Percentiles rank a stretch among this genome's conserved stretches.
Evolutionary conservation across 306 rosid species (phyloP).

Genomic region (Casuarina glauca): DNA sequence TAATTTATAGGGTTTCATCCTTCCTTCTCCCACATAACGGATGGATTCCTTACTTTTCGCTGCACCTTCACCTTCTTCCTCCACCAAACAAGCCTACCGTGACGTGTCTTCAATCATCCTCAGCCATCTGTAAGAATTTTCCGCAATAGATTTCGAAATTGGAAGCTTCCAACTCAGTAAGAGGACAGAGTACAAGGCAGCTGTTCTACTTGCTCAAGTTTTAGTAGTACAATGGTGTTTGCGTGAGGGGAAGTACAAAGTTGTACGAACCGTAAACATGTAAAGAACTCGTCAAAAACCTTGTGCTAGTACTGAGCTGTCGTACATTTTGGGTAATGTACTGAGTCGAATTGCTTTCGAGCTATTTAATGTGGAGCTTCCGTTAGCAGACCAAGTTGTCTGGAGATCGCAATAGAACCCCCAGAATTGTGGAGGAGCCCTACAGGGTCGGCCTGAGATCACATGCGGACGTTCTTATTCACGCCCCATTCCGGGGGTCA

Average conservation of each 20-base stretch:
- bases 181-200: background rate
- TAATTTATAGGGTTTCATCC: no score
- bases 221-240: background rate
- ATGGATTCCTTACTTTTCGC: no score
- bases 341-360: background rate
- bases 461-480: slow-evolving; percentile 3
- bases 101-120: background rate
- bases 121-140: background rate
- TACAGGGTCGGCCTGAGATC: slow-evolving; percentile 35
- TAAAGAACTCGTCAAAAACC: background rate
- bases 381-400: background rate
- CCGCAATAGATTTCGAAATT: background rate
- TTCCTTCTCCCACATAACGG: no score
- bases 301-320: background rate
- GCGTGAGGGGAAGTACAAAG: background rate
- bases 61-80: no score
- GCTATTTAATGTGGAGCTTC: background rate
- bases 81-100: no score
- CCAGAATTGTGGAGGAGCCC: slow-evolving; percentile 25
- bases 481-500: background rate
- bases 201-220: background rate
- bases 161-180: background rate
- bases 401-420: background rate
- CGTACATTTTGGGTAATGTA: background rate
- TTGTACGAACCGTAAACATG: background rate